phyloP scores from a whole-genome alignment of 805 yeast genomes.

The Sugiyamaella valdiviana region DNA sequence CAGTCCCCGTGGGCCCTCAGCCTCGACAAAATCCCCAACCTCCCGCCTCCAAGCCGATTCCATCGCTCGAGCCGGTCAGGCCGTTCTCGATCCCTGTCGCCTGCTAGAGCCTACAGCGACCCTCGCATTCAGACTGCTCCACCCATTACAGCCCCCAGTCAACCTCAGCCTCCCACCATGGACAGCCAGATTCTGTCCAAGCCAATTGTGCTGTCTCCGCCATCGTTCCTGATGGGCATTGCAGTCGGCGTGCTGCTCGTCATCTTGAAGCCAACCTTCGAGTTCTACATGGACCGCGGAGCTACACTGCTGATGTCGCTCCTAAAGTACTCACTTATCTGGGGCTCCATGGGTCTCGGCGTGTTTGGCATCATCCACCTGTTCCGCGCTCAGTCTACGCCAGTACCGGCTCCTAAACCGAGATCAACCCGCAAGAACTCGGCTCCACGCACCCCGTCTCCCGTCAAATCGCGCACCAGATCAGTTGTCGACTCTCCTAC shows the following conservation, averaged over 20 bases:
- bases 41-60: not conserved
- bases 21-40: not conserved
- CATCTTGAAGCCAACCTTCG: slow-evolving; percentile 5
- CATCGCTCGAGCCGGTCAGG: not conserved
- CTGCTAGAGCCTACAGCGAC: not conserved
- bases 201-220: slow-evolving; percentile 6
- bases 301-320: not conserved
- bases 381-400: not conserved
- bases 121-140: too few species aligned
- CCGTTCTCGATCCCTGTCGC: not conserved
- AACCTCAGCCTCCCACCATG: not conserved
- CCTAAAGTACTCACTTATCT: slow-evolving; percentile 3
- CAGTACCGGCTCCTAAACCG: not conserved
- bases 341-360: slow-evolving; percentile 3
- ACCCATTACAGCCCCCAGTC: not conserved
- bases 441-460: not conserved
- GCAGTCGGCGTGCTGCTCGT: slow-evolving; percentile 5
- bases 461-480: not conserved
- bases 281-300: slow-evolving; percentile 4
- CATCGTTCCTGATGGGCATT: slow-evolving; percentile 7
- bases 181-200: not conserved
- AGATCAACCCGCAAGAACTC: not conserved
- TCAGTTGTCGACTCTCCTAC: not conserved
- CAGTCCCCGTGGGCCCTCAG: not conserved
- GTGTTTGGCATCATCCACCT: slow-evolving; percentile 4